Percentiles rank a stretch among this genome's conserved stretches.
Evolutionary conservation across 257 asterid genomes (phyloP).

Genomic region (Buddleja alternifolia): DNA sequence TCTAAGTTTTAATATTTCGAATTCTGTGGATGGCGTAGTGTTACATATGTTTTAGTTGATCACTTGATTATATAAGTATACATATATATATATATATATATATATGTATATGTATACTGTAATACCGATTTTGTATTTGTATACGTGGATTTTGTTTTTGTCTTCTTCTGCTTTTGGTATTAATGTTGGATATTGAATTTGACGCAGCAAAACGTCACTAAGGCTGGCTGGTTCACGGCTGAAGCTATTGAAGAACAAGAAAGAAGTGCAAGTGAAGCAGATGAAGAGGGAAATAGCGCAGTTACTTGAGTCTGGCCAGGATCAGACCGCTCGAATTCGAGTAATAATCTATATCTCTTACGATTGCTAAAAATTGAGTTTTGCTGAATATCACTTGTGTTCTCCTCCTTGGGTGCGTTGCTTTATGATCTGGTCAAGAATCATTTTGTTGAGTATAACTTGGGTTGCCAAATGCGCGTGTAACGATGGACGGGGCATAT

Average conservation of each 20-base stretch:
- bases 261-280: conserved; percentile 74
- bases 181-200: conserved; percentile 16
- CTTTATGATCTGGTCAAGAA: conserved; percentile 14
- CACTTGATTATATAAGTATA: no score
- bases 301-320: conserved; percentile 80
- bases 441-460: neutral
- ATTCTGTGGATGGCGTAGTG: neutral
- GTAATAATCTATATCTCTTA: conserved; percentile 41
- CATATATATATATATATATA: no score
- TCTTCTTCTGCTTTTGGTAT: neutral
- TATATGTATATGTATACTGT: neutral
- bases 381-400: neutral
- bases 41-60: neutral
- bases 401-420: neutral
- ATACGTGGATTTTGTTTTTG: conserved; percentile 10
- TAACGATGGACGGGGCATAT: no score
- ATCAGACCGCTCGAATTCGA: conserved; percentile 71
- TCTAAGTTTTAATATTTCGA: neutral
- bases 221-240: conserved; percentile 74
- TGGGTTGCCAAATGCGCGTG: no score
- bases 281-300: conserved; percentile 73
- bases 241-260: conserved; percentile 80
- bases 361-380: neutral
- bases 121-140: neutral
- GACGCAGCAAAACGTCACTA: conserved; percentile 75